phyloP scores from a whole-genome alignment of 805 yeast genomes.

The Hemisphaericaspora nanyangensis region DNA sequence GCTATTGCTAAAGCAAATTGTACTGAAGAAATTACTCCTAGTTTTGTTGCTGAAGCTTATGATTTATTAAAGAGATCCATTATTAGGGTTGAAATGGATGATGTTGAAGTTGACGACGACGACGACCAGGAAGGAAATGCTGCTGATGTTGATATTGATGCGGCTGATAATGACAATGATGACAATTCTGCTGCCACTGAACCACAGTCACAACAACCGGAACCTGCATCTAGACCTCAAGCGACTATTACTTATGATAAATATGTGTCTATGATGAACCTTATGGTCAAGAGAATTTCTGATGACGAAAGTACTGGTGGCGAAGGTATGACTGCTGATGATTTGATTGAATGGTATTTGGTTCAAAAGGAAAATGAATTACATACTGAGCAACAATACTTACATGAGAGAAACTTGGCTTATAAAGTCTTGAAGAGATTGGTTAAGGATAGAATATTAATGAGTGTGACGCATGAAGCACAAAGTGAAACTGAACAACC shows the following conservation, averaged over 20 bases:
- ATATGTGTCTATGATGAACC: conserved; percentile 78
- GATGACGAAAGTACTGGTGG: conserved; percentile 49
- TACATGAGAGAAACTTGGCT: conserved; percentile 66
- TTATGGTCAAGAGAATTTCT: conserved; percentile 62
- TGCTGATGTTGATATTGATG: conserved; percentile 13
- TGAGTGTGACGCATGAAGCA: conserved; percentile 42
- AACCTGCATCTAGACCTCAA: conserved; percentile 31
- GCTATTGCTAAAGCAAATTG: conserved; percentile 98
- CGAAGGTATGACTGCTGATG: conserved; percentile 64
- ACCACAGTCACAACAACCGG: conserved; percentile 14
- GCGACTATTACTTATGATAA: conserved; percentile 75
- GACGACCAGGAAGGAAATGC: conserved; percentile 22
- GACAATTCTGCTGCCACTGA: conserved; percentile 5
- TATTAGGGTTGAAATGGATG: conserved; percentile 91
- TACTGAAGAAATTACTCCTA: conserved; percentile 78
- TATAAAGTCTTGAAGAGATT: conserved; percentile 78
- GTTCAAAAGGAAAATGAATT: conserved; percentile 68
- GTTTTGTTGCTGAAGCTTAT: conserved; percentile 90
- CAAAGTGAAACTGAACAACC: conserved; percentile 9
- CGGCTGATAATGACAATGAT: background rate
- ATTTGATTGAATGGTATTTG: conserved; percentile 78
- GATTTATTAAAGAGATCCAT: conserved; percentile 86
- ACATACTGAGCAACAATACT: conserved; percentile 64
- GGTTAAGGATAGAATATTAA: conserved; percentile 78
- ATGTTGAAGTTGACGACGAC: conserved; percentile 79